A percentile compares a stretch with the other conserved stretches of the same genome.
phyloP scores from a whole-genome alignment of 2,329 filamentous ascomycete species.

The Ceratocystis variospora region DNA sequence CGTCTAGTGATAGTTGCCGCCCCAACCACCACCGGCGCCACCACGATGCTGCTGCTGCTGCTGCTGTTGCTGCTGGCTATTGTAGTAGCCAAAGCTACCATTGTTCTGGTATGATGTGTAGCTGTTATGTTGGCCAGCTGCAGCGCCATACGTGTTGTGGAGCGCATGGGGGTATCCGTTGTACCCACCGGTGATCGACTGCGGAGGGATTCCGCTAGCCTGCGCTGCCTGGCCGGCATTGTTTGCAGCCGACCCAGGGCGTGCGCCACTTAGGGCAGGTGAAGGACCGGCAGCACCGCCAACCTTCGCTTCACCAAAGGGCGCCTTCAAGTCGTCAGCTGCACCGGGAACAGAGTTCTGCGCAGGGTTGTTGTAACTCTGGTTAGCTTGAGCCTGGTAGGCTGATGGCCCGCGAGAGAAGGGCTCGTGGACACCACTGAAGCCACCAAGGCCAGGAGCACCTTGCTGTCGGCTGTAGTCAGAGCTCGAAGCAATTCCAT shows the following conservation, averaged over 20 bases:
- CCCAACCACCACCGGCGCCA: slow-evolving; percentile 38
- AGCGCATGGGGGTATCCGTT: slow-evolving; percentile 39
- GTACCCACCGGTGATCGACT: slow-evolving; percentile 39
- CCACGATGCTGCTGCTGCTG: slow-evolving; percentile 21
- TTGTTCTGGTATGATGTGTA: slow-evolving; percentile 39
- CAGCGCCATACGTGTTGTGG: slow-evolving; percentile 40
- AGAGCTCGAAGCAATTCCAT: slow-evolving; percentile 34
- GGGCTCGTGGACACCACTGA: slow-evolving; percentile 34
- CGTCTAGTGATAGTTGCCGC: slow-evolving; percentile 42
- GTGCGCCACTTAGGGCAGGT: slow-evolving; percentile 41
- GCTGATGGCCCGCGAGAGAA: slow-evolving; percentile 40
- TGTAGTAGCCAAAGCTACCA: slow-evolving; percentile 38
- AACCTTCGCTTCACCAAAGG: slow-evolving; percentile 43
- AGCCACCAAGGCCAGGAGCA: slow-evolving; percentile 37
- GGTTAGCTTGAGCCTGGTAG: slow-evolving; percentile 42
- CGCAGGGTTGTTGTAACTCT: slow-evolving; percentile 38
- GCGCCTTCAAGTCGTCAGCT: slow-evolving; percentile 42
- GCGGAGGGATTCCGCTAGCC: slow-evolving; percentile 39
- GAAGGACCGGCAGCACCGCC: slow-evolving; percentile 36
- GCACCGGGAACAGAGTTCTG: slow-evolving; percentile 33
- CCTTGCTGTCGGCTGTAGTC: slow-evolving; percentile 41
- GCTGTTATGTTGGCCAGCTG: slow-evolving; percentile 38
- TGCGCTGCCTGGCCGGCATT: slow-evolving; percentile 34
- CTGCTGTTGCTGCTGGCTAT: slow-evolving; percentile 26
- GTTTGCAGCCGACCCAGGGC: slow-evolving; percentile 46